Conservation (phyloP, 2,329 filamentous ascomycete species). For the Emergomyces africanus region DNA sequence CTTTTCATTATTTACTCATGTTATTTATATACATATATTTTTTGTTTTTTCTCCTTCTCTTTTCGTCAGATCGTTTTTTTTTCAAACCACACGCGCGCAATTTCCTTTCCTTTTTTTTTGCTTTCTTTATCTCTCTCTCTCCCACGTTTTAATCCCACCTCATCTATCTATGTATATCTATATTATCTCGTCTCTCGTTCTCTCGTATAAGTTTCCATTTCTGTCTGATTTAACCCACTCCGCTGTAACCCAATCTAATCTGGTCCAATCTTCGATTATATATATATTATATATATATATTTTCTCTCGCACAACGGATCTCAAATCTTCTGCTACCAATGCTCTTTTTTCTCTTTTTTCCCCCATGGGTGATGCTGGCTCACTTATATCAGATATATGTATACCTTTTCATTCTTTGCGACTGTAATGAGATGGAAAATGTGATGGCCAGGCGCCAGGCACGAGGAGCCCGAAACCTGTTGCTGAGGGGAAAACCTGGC, state of each 20-base stretch:
- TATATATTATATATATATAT: no score
- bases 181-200: not conserved
- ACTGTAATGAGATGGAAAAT: not conserved
- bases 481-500: no score
- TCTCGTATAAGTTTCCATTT: not conserved
- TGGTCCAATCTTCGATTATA: no score
- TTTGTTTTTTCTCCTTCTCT: not conserved
- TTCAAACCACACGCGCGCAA: not conserved
- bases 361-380: no score
- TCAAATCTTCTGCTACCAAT: no score
- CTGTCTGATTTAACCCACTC: no score
- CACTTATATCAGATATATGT: not conserved
- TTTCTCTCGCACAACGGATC: no score
- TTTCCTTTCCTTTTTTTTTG: not conserved
- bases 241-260: no score
- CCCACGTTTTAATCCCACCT: not conserved
- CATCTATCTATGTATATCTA: not conserved
- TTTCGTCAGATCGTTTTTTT: not conserved
- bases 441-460: not conserved
- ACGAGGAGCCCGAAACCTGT: no score
- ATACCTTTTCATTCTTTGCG: not conserved
- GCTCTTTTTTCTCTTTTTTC: no score
- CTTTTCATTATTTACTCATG: not conserved
- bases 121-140: not conserved
- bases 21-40: not conserved